Percentiles rank a stretch among this genome's conserved stretches.
These are phyloP conservation scores for Cornus suecica DNA, from an alignment of 148 eudicot species.

Conservation along the genomic window DNA sequence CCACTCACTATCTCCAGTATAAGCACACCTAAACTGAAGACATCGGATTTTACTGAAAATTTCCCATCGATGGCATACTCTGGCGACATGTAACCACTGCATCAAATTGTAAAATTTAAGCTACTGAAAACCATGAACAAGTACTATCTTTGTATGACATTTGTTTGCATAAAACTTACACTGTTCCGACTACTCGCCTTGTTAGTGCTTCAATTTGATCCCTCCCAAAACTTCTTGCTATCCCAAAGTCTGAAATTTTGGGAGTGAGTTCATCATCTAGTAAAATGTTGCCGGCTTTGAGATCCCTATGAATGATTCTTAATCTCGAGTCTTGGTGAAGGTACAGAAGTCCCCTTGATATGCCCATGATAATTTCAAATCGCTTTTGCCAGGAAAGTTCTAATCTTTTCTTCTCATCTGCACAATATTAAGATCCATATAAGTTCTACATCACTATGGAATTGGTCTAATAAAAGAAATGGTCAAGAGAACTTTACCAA, in stretches of 20 bases:
- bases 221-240: constrained; percentile 18
- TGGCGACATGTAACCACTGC: constrained; percentile 33
- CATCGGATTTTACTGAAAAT: constrained; percentile 18
- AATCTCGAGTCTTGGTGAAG: constrained; percentile 24
- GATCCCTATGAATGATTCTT: constrained; percentile 28
- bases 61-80: constrained; percentile 29
- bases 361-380: constrained; percentile 9
- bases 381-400: background rate
- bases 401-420: background rate
- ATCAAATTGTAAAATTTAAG: background rate
- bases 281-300: constrained; percentile 29
- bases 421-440: background rate
- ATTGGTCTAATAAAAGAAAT: background rate
- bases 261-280: constrained; percentile 25
- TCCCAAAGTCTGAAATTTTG: constrained; percentile 31
- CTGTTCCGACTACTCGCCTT: constrained; percentile 23
- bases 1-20: constrained; percentile 11
- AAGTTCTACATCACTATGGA: background rate
- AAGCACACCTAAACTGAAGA: constrained; percentile 7
- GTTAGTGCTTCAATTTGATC: constrained; percentile 18
- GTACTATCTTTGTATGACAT: background rate
- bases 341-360: constrained; percentile 10
- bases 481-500: background rate
- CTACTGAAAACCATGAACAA: background rate
- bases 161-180: constrained; percentile 13